phyloP scores from a whole-genome alignment of 306 rosid species.

The Rosa lucieae region DNA sequence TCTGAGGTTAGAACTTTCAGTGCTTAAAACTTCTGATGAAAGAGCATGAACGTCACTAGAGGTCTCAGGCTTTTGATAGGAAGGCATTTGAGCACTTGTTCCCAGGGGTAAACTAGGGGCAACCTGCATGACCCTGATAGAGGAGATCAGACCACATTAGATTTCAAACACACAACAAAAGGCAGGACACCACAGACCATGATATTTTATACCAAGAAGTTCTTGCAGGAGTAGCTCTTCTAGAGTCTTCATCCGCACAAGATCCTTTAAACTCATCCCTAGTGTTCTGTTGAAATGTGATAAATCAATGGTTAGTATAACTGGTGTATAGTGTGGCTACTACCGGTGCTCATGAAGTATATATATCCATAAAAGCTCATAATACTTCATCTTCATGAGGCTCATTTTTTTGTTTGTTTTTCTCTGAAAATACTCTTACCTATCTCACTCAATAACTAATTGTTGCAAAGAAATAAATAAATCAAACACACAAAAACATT shows the following conservation, averaged over 20 bases:
- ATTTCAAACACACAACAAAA: slow-evolving; percentile 19
- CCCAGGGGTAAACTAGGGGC: slow-evolving; percentile 10
- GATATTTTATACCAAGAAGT: slow-evolving; percentile 60
- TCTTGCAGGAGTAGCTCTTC: slow-evolving; percentile 49
- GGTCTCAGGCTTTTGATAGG: slow-evolving; percentile 2
- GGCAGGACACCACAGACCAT: not conserved
- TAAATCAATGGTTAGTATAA: slow-evolving; percentile 3
- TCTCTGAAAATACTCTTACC: not conserved
- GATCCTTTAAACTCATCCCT: slow-evolving; percentile 42
- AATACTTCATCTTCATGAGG: not conserved
- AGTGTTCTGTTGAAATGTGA: slow-evolving; percentile 45
- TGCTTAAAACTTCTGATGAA: not conserved
- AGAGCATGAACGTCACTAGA: not conserved
- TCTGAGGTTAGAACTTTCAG: not conserved
- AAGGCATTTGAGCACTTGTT: slow-evolving; percentile 5
- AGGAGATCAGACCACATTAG: slow-evolving; percentile 20
- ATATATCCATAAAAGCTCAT: not conserved
- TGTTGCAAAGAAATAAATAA: not conserved
- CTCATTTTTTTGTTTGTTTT: not conserved
- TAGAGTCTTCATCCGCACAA: slow-evolving; percentile 59
- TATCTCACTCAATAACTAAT: not conserved
- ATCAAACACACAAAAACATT: not conserved
- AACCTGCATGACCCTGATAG: slow-evolving; percentile 16
- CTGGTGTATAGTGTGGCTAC: not conserved
- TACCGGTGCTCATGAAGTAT: not conserved